These are phyloP conservation scores for Choricystis sp. DNA, from an alignment of 139 green algal species.

Conservation along the genomic window DNA sequence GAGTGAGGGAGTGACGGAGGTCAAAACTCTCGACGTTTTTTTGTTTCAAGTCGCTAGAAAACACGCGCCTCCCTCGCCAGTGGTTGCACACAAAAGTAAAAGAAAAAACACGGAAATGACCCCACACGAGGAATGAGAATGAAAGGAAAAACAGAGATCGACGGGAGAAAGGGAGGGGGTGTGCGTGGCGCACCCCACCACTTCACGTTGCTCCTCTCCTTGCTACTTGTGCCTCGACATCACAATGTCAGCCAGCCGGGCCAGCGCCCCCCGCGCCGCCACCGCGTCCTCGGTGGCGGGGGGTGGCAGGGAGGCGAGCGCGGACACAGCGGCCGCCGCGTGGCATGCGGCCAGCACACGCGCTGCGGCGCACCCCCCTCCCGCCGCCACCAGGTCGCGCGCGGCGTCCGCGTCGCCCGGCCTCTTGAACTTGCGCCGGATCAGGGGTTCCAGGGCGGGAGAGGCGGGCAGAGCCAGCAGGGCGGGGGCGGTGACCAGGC, in stretches of 20 bases:
- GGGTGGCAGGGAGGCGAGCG: background rate
- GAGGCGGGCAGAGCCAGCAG: conserved; percentile 55
- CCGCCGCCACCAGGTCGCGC: conserved; percentile 3
- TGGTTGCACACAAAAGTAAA: no score
- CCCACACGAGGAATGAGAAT: no score
- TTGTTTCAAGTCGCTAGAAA: no score
- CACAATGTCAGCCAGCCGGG: background rate
- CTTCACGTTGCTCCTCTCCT: no score
- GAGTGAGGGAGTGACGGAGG: no score
- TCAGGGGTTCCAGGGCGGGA: conserved; percentile 48
- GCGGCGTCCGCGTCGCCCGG: conserved; percentile 47
- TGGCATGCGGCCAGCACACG: background rate
- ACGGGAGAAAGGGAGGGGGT: no score
- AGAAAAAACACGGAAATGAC: no score
- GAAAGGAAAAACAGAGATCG: no score
- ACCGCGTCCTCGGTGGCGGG: background rate
- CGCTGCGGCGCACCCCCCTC: background rate
- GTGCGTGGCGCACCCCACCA: no score
- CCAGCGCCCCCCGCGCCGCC: background rate
- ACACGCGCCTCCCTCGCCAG: no score
- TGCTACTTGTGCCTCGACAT: background rate
- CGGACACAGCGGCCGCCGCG: background rate
- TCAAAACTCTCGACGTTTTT: no score
- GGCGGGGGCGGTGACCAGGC: conserved; percentile 85
- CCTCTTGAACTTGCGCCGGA: conserved; percentile 66